Evolutionary conservation across 1,284 basidiomycete genomes (phyloP), one percentile per base, ranked within the genome.

Genomic region (Veloboletus limbatus): DNA sequence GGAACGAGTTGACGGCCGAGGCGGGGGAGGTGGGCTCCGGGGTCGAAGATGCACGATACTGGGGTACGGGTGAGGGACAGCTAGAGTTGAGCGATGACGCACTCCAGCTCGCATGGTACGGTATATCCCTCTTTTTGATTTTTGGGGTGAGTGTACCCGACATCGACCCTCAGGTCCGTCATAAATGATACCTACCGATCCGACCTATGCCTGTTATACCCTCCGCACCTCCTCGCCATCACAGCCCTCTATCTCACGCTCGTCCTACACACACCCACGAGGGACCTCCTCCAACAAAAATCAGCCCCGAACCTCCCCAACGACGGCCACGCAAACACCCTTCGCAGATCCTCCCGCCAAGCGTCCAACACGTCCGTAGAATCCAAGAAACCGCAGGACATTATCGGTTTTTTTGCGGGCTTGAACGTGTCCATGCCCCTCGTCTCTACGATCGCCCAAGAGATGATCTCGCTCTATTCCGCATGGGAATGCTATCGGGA

Each of bases 141-240:
- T 13, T 14, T 4, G 7, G 17, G 8, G 7, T n/a, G 3, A 6
- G 21, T 20, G 26, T 37, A n/a, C 26, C 1, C 20, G 2, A 1
- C 10, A 45, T 22, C 1, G 8, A 27, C 37, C 18, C 32, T 5
- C 46, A 95, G 93, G 92, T 93, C 95, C 65, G 82, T 97, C 54
- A 85, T 98, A 60, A 99, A 98, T 70, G 97, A 99, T 67, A 92
- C 89, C 0, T 98, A 94, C 64, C 85, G 92, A 41, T 92, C 91
- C 2, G 88, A 95, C 45, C 72, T 98, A 10, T 92, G 90, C 56
- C 81, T 98, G 9, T 70, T 97, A 27, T 88, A 98, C 60, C 93
- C 96, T 0, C 96, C 96, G 0, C 93, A 97, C 65, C 76, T 98
- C 47, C 88, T 98, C 51, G 94, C 96, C 14, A 79, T 98, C 50